Evolutionary conservation across 441 rosid genomes (phyloP), one percentile per base, ranked within the genome.

Genomic region (Gossypium trilobum): DNA sequence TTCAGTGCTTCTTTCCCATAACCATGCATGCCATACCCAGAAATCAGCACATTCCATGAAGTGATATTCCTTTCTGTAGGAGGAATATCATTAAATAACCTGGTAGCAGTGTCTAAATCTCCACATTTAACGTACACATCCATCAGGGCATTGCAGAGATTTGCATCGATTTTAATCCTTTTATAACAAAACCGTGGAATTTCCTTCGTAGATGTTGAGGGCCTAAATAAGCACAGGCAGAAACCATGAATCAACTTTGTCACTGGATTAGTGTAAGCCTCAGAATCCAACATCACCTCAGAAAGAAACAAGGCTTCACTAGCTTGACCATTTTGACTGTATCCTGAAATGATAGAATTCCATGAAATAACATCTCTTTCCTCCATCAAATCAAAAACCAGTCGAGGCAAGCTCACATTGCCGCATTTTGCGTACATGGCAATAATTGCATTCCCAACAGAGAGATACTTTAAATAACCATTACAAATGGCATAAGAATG

Each of bases 51-150:
- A 77, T 86, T 88, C 87, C 89, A 88, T 1, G 84, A 72, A 66
- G 73, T 72, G 16, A 77, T 80, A 70, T 81, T 54, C 3, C 74
- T 52, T 71, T 83, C 82, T 68, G 76, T 66, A 0, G 68, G 82
- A 76, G 59, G 76, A 50, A 73, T 79, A 51, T 69, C 72, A 44
- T 76, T 60, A 78, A 88, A 88, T 76, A 84, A 68, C 17, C 33
- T 44, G 55, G 65, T 31, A n/a, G 86, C 83, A 31, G 87, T 78
- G 55, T 84, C 84, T 48, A 89, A 68, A 65, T 85, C 84, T 57
- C 93, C 89, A 78, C 89, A 87, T 74, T 89, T 89, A 0, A 84
- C 87, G 76, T 85, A 84, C 89, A 86, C 82, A 72, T 83, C 88
- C 71, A 79, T 78, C 59, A 87, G 20, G 46, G 89, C 86, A 80